phyloP scores from a whole-genome alignment of 345 rosid genomes.

The Dovyalis caffra region DNA sequence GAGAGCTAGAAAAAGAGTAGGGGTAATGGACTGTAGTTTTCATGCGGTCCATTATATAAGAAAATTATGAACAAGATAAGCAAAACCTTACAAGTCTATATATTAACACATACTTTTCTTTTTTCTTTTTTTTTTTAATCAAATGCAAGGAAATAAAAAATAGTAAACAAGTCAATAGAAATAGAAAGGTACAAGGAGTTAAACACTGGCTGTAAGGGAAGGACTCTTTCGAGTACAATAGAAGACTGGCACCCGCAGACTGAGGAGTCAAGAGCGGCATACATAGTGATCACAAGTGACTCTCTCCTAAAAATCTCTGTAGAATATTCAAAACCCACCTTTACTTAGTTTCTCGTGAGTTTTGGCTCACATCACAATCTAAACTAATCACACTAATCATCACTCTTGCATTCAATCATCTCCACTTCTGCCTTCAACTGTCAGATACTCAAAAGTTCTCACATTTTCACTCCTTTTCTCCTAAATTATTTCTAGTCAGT shows the following conservation, averaged over 20 bases:
- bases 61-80: too few species aligned
- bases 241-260: slow-evolving; percentile 7
- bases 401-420: not conserved
- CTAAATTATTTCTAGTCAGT: not conserved
- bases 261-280: slow-evolving; percentile 9
- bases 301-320: not conserved
- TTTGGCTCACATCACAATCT: not conserved
- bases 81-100: too few species aligned
- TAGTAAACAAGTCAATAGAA: too few species aligned
- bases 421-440: not conserved
- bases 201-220: too few species aligned
- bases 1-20: too few species aligned
- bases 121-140: too few species aligned
- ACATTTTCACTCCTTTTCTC: not conserved
- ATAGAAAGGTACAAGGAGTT: too few species aligned
- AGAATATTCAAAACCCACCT: not conserved
- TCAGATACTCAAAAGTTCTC: not conserved
- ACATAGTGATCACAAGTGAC: not conserved
- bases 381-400: not conserved
- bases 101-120: too few species aligned
- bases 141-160: too few species aligned
- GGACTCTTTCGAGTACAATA: slow-evolving; percentile 8
- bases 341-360: not conserved
- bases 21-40: too few species aligned
- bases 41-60: too few species aligned